Base-by-base conservation (phyloP, 257 asterid species). In the Ocimum tenuiflorum region DNA sequence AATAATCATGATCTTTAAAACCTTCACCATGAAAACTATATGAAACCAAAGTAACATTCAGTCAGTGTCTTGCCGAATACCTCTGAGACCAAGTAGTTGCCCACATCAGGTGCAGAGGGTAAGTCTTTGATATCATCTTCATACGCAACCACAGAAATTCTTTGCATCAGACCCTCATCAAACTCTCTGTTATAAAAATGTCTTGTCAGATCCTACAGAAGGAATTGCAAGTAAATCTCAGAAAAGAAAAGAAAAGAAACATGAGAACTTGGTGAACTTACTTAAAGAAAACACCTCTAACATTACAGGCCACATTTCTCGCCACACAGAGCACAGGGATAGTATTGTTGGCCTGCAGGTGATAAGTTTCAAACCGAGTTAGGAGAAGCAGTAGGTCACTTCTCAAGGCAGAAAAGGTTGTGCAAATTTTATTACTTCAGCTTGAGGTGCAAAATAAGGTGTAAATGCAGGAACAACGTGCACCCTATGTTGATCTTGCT, bases 401-500 rank as follows among this genome's bases (percentile, higher is more conserved):
- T 52, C 24, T 48, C 24, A 56, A 43, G 45, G 43, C 24, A 58
- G 52, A 58, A 47, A 55, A 15, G 4, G 41, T 65, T 36, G 48
- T 17, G 48, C 24, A 17, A 68, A 39, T 23, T 72, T 52, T 63
- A 53, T 61, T 84, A 91, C 98, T 77, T 91, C 98, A 64, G 98
- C 98, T 76, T 87, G 97, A 74, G 98, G 96, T 24, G 97, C 81
- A 85, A 78, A 88, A 79, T 88, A 91, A 1, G 97, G 97, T 29
- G 97, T 83, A 78, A 91, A 91, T 65, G 96, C 96, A 72, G 97
- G 97, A 79, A 91, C 97, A 35, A 88, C 95, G 29, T 91, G 97
- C 63, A 91, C 97, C 71, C 95, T 81, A 49, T 86, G 91, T 72
- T 88, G 97, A 80, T 91, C 97, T 72, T 81, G 85, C 75, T 91